These are phyloP conservation scores for Gymnopus androsaceus DNA, from an alignment of 1,284 basidiomycete species.

Conservation along the genomic window DNA sequence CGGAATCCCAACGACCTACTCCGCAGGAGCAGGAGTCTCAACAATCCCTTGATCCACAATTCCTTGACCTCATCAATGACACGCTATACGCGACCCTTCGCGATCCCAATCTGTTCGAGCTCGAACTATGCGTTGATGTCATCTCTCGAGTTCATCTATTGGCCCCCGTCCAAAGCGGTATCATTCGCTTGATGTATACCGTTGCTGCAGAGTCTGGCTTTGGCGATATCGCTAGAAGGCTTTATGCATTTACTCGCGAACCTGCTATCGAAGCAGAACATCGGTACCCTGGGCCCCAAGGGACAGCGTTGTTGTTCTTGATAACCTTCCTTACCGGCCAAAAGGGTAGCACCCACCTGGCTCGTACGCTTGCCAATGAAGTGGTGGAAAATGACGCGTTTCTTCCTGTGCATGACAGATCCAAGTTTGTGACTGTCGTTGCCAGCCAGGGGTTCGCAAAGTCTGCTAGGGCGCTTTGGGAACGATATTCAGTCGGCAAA, in stretches of 20 bases:
- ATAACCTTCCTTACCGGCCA: slow-evolving; percentile 43
- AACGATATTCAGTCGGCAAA: slow-evolving; percentile 46
- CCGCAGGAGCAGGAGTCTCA: slow-evolving; percentile 18
- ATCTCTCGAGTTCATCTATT: slow-evolving; percentile 33
- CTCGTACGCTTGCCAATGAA: slow-evolving; percentile 46
- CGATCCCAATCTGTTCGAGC: slow-evolving; percentile 28
- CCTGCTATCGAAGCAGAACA: slow-evolving; percentile 29
- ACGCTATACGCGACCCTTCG: slow-evolving; percentile 42
- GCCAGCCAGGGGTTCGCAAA: slow-evolving; percentile 50
- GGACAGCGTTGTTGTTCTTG: slow-evolving; percentile 48
- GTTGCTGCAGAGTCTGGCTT: slow-evolving; percentile 32
- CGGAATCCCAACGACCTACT: neutral
- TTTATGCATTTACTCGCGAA: slow-evolving; percentile 46
- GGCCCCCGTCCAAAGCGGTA: slow-evolving; percentile 38
- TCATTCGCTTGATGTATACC: slow-evolving; percentile 49
- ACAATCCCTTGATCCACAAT: slow-evolving; percentile 11
- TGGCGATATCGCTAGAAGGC: slow-evolving; percentile 33
- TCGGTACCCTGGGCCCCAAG: slow-evolving; percentile 51
- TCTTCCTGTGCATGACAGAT: slow-evolving; percentile 45
- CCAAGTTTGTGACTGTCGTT: slow-evolving; percentile 45
- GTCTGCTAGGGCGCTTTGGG: slow-evolving; percentile 56
- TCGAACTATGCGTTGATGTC: slow-evolving; percentile 31
- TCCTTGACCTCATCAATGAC: slow-evolving; percentile 34
- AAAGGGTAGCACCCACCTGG: slow-evolving; percentile 38
- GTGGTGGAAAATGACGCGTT: slow-evolving; percentile 41